Evolutionary conservation across 495 filamentous ascomycete genomes (phyloP).

Genomic region (Letharia lupina): DNA sequence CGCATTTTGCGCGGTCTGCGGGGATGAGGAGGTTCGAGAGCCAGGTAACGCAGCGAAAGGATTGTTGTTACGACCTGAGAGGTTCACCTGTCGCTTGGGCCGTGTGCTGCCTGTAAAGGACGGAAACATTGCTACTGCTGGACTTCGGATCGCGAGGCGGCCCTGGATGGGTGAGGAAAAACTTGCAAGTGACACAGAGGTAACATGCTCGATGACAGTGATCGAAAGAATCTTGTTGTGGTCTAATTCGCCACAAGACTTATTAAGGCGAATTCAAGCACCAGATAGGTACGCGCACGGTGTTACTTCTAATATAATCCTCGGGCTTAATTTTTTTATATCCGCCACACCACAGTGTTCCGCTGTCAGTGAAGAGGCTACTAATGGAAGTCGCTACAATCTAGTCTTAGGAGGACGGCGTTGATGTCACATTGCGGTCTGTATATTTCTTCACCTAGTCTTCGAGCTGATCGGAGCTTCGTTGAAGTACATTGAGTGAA

Average conservation of each 20-base stretch:
- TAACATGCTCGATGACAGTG: not conserved
- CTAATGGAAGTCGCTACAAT: not conserved
- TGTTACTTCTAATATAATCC: no score
- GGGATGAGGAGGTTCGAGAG: constrained; percentile 32
- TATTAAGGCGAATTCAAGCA: not conserved
- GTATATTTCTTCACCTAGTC: no score
- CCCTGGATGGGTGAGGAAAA: not conserved
- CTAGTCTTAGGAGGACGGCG: not conserved
- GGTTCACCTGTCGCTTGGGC: constrained; percentile 82
- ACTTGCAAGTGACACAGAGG: not conserved
- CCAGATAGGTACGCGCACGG: not conserved
- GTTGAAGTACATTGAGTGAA: no score
- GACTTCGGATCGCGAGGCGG: not conserved
- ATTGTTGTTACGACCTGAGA: constrained; percentile 75
- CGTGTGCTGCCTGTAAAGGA: constrained; percentile 84
- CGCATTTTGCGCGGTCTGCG: constrained; percentile 59
- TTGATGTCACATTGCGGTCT: not conserved
- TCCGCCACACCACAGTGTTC: not conserved
- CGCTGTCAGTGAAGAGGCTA: not conserved
- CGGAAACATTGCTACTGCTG: constrained; percentile 58
- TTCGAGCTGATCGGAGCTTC: no score
- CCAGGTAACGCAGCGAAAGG: constrained; percentile 53
- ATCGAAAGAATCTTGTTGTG: not conserved
- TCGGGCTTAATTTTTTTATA: not conserved
- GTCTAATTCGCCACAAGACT: not conserved